Conservation (phyloP, 2,329 filamentous ascomycete genomes). For the Diaporthe amygdali region DNA sequence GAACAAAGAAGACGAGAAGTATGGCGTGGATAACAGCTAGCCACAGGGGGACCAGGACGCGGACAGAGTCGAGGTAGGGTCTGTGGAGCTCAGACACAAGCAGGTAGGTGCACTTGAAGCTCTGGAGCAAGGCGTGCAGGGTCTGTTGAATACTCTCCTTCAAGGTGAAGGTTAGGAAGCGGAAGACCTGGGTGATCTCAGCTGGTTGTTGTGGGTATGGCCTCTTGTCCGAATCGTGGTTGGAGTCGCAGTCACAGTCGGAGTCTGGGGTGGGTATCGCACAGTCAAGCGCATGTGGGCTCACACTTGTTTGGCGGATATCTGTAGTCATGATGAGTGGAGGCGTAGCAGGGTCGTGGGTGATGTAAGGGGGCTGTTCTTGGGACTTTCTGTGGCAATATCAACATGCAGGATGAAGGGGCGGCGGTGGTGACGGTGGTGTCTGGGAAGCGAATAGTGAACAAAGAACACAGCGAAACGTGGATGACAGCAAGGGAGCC, state of each 20-base stretch:
- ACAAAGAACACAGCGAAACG: too few relatives aligned
- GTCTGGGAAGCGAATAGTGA: neutral
- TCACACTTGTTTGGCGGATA: neutral
- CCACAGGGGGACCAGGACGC: slow-evolving; percentile 17
- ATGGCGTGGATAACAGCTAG: slow-evolving; percentile 12
- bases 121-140: neutral
- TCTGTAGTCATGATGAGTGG: slow-evolving; percentile 20
- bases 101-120: slow-evolving; percentile 20
- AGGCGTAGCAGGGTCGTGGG: neutral
- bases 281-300: neutral
- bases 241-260: neutral
- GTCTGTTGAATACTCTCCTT: slow-evolving; percentile 25
- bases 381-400: neutral
- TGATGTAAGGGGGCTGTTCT: neutral
- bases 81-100: slow-evolving; percentile 20
- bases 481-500: neutral
- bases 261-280: neutral
- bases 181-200: slow-evolving; percentile 25
- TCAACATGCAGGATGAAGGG: neutral
- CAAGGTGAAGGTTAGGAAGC: slow-evolving; percentile 32
- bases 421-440: too few relatives aligned
- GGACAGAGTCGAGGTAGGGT: slow-evolving; percentile 13
- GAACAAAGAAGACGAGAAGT: neutral
- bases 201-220: neutral
- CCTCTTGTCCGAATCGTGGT: neutral